Conservation (phyloP, 352 stramenopile species). For the Phytopythium ostracodes region DNA sequence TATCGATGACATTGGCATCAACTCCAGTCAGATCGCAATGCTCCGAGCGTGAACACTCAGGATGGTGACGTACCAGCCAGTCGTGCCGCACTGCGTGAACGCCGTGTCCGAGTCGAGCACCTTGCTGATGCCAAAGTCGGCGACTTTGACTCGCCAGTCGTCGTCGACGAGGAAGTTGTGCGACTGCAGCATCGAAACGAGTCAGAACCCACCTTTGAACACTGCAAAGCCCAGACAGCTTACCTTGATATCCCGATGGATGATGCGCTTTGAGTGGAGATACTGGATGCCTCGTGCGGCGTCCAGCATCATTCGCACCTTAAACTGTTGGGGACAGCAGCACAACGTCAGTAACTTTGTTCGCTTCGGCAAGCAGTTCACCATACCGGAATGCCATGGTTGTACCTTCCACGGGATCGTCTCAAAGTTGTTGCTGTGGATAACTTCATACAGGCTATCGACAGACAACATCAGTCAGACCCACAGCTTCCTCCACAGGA, state of each 20-base stretch:
- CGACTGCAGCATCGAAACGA: slow-evolving; percentile 34
- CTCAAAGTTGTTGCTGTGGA: slow-evolving; percentile 85
- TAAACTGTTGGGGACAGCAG: slow-evolving; percentile 53
- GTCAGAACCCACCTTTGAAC: background rate
- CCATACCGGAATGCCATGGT: background rate
- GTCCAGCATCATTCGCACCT: slow-evolving; percentile 89
- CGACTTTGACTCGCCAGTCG: slow-evolving; percentile 87
- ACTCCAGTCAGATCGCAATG: background rate
- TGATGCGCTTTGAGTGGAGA: slow-evolving; percentile 83
- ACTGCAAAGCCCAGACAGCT: background rate
- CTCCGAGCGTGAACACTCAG: background rate
- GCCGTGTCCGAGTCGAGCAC: slow-evolving; percentile 81
- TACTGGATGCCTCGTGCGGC: slow-evolving; percentile 87
- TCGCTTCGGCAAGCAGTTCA: background rate
- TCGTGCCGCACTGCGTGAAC: slow-evolving; percentile 86
- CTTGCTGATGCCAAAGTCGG: slow-evolving; percentile 89
- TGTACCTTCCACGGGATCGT: slow-evolving; percentile 88
- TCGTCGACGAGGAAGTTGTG: slow-evolving; percentile 89
- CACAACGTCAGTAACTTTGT: background rate
- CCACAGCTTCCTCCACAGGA: background rate
- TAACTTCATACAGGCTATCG: slow-evolving; percentile 84
- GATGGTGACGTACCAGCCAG: slow-evolving; percentile 50
- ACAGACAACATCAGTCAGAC: slow-evolving; percentile 1
- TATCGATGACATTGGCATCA: slow-evolving; percentile 15
- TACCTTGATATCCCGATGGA: slow-evolving; percentile 90